Evolutionary conservation across 768 basidiomycete species (phyloP).

Genomic region (Pleurotus sapidus): DNA sequence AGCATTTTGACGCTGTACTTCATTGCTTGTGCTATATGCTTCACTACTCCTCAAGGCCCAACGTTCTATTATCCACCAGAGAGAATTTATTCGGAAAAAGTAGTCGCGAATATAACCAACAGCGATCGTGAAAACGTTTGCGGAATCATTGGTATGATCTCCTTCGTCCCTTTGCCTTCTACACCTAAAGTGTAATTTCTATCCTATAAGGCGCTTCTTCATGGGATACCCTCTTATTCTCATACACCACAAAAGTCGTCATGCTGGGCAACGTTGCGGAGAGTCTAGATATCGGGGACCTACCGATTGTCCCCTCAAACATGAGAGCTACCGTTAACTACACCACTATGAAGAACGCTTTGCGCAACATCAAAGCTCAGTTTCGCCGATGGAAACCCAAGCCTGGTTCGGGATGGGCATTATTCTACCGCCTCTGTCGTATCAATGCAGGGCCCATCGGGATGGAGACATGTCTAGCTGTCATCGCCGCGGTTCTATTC

Average conservation of each 20-base stretch:
- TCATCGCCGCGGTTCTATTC: constrained; percentile 57
- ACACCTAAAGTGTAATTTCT: not conserved
- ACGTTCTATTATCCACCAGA: constrained; percentile 71
- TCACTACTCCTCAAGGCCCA: constrained; percentile 74
- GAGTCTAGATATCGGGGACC: constrained; percentile 82
- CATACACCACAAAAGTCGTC: constrained; percentile 85
- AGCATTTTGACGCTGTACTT: constrained; percentile 47
- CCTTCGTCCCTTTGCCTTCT: not conserved
- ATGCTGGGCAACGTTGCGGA: constrained; percentile 74
- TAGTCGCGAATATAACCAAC: constrained; percentile 55
- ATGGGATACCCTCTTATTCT: constrained; percentile 71
- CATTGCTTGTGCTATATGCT: constrained; percentile 32
- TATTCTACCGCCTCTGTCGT: constrained; percentile 58
- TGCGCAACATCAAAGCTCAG: constrained; percentile 38
- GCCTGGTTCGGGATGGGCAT: constrained; percentile 61
- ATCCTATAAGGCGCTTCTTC: constrained; percentile 46
- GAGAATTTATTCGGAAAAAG: constrained; percentile 73
- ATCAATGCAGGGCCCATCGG: constrained; percentile 46
- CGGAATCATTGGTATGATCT: constrained; percentile 46
- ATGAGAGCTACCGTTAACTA: constrained; percentile 72
- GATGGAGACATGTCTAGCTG: constrained; percentile 48
- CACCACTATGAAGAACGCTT: constrained; percentile 56
- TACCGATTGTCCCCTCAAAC: constrained; percentile 74
- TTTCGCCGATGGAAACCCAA: constrained; percentile 59
- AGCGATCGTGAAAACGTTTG: constrained; percentile 74